A percentile compares a stretch with the other conserved stretches of the same genome.
phyloP scores from a whole-genome alignment of 2,329 filamentous ascomycete species.

The Leptographium galeiforme region DNA sequence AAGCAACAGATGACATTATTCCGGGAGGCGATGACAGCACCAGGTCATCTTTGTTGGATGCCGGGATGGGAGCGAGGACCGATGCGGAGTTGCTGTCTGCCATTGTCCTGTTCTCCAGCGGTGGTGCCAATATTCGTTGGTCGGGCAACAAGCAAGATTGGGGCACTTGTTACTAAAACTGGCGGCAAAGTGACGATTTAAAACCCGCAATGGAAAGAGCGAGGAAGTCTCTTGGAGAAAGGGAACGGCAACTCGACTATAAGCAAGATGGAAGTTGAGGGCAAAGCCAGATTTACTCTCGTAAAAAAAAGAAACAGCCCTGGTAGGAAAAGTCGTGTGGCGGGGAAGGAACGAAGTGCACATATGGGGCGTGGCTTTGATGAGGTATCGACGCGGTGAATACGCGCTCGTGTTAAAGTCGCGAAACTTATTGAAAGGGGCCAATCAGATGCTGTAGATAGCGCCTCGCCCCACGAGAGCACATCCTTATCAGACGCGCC shows the following conservation, averaged over 20 bases:
- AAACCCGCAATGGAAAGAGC: background rate
- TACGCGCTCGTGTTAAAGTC: constrained; percentile 5
- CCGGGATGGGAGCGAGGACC: constrained; percentile 1
- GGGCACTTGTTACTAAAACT: background rate
- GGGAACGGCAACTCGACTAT: background rate
- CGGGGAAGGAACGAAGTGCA: constrained; percentile 10
- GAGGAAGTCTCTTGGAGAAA: background rate
- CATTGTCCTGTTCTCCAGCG: constrained; percentile 9
- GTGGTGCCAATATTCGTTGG: background rate
- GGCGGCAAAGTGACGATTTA: background rate
- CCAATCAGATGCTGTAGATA: constrained; percentile 3
- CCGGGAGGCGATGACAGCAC: constrained; percentile 15
- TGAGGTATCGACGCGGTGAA: constrained; percentile 8
- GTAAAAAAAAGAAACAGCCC: background rate
- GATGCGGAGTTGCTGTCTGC: constrained; percentile 8
- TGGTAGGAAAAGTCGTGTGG: constrained; percentile 9
- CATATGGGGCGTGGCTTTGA: constrained; percentile 4
- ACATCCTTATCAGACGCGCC: too few relatives aligned
- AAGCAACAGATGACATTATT: constrained; percentile 6
- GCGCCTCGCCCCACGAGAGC: too few relatives aligned
- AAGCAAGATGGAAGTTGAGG: background rate
- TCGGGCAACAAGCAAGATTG: background rate
- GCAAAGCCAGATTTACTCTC: background rate
- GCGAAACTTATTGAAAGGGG: constrained; percentile 8
- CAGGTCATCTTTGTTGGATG: background rate